Evolutionary conservation across 148 eudicot genomes (phyloP), one percentile per base, ranked within the genome.

Genomic region (Dianthus caryophyllus): DNA sequence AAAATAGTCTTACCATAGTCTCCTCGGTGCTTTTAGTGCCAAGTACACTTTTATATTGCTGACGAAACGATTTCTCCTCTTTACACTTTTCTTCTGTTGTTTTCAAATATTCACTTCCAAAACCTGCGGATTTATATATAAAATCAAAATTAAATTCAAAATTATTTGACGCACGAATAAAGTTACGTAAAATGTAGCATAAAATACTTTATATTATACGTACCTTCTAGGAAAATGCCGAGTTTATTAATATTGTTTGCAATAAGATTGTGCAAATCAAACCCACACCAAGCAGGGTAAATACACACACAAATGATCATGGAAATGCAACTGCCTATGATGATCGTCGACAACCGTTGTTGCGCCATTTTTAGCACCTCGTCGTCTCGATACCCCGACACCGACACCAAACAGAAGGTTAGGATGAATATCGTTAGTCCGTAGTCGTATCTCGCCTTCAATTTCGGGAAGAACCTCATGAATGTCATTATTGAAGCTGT

Each of bases 211-310:
- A n/a, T n/a, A n/a, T n/a, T n/a, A n/a, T 41, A 41, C 7, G 12
- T 78, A 85, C 86, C 88, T 75, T 84, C 76, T 47, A 87, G 63
- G 74, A 78, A 89, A 47, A 21, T 48, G 20, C 75, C 89, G 21
- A 88, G 84, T 41, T 76, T 82, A 44, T 82, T 83, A 12, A 88
- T 57, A 64, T 86, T 82, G n/a, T 20, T 9, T 18, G 83, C 74
- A 47, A 88, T 67, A 25, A 73, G 79, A 25, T 77, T 78, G 36
- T 87, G 90, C 67, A 89, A 85, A 71, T 87, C 92, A 64, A 75
- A 73, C 9, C 96, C 96, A 49, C 83, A 87, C 96, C 93, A 90
- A 20, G 84, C 93, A 8, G 93, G 93, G 30, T 71, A 79, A 21
- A 85, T 51, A 57, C 77, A 72, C 13, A 87, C 70, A 63, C 79